Evolutionary conservation across 768 basidiomycete genomes (phyloP).

Genomic region (Kwoniella bestiolae): DNA sequence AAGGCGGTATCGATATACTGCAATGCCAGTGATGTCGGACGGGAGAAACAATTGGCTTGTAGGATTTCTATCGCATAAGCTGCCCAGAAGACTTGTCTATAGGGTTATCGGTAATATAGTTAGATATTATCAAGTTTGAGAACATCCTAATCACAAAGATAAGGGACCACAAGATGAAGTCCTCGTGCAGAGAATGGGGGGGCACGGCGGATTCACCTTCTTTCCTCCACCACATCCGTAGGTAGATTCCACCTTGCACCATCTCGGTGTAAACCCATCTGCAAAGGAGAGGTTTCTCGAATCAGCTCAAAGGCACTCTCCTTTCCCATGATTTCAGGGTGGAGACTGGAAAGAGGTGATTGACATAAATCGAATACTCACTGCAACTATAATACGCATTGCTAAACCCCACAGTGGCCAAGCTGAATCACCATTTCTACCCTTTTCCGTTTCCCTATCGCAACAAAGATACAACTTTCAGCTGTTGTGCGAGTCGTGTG

Average conservation of each 20-base stretch:
- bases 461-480: neutral
- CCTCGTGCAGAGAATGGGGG: no score
- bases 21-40: constrained; percentile 20
- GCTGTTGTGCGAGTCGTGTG: neutral
- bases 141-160: no score
- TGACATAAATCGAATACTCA: no score
- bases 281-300: no score
- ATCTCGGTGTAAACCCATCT: constrained; percentile 34
- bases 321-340: no score
- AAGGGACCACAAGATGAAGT: no score
- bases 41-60: constrained; percentile 30
- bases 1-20: constrained; percentile 25
- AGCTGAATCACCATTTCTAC: constrained; percentile 38
- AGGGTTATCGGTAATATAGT: no score
- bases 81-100: constrained; percentile 31
- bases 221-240: constrained; percentile 22
- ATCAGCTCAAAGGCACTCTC: no score
- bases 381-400: constrained; percentile 32
- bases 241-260: constrained; percentile 30
- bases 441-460: constrained; percentile 34
- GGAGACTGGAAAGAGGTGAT: no score
- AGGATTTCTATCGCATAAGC: constrained; percentile 24
- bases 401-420: constrained; percentile 43
- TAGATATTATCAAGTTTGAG: no score
- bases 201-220: constrained; percentile 18